Base-by-base conservation (phyloP, 768 basidiomycete species). In the Boletus subcaerulescens region DNA sequence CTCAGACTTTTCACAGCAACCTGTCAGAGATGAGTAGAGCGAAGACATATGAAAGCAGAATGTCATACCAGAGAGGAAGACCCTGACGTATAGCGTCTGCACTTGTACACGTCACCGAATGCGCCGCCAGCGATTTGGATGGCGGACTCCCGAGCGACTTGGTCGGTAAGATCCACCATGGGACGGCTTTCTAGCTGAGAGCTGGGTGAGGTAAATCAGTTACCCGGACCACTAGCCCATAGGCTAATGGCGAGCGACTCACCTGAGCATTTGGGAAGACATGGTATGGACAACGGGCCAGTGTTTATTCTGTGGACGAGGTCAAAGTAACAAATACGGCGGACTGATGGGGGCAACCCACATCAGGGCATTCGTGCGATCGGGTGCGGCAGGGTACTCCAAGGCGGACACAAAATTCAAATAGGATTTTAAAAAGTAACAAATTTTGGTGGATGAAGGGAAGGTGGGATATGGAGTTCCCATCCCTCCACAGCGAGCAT, bases 41-140 rank as follows among this genome's bases (percentile, higher is more conserved):
- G 6, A 5, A 13, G 38, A 18, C 15, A 9, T 14, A 12, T 29
- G 15, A 15, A 26, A 15, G 12, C 5, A 24, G 2, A 31, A 29
- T 24, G 6, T 35, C 20, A 5, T 22, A 55, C 55, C 10, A 36
- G 17, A 12, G 18, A 55, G 5, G 26, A 29, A 14, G 40, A 36
- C 17, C 47, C 56, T 12, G 18, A 38, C 1, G 24, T 9, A 4
- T 18, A 54, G 18, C 24, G 48, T 18, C 9, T 39, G 36, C 56
- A 57, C 31, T 45, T 57, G 56, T 40, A 57, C 0, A 56, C 48
- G 11, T 57, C 54, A 6, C 42, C 32, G 20, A 29, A 49, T 5
- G 53, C 43, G 4, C 53, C 56, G 1, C 46, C 42, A 9, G 41
- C 15, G 5, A 45, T 7, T 2, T 44, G 47, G 15, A 44, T 17